These are phyloP conservation scores for Neofusicoccum parvum DNA, from an alignment of 2,329 filamentous ascomycete species.

Conservation along the genomic window DNA sequence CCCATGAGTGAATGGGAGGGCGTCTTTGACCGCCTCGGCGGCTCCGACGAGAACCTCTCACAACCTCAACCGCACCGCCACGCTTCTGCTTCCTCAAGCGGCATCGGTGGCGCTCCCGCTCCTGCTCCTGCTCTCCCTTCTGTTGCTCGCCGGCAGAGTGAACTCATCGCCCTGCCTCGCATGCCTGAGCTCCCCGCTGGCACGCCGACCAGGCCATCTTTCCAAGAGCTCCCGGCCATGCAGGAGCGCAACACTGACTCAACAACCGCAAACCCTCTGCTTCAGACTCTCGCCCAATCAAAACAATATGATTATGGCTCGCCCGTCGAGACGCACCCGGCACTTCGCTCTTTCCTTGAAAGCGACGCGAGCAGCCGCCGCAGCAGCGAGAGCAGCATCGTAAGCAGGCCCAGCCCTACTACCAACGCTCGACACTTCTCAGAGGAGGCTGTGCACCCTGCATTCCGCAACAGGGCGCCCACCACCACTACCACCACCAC, in stretches of 20 bases:
- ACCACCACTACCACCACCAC: neutral
- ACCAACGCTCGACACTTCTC: neutral
- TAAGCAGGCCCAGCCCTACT: neutral
- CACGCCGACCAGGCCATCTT: neutral
- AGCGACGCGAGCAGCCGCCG: neutral
- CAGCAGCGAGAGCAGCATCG: neutral
- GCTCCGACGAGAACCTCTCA: neutral
- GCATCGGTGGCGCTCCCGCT: neutral
- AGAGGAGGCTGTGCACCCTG: constrained; percentile 2
- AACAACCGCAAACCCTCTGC: neutral
- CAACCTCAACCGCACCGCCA: neutral
- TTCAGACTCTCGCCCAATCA: constrained; percentile 4
- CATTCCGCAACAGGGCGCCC: neutral
- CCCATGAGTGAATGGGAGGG: constrained; percentile 43
- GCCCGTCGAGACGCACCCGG: neutral
- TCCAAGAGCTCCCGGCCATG: neutral
- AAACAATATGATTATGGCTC: constrained; percentile 3
- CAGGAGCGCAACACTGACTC: neutral
- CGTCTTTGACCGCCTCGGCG: constrained; percentile 32
- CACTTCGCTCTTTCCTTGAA: constrained; percentile 3
- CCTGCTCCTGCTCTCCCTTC: neutral
- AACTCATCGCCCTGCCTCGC: constrained; percentile 6
- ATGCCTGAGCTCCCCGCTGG: constrained; percentile 7
- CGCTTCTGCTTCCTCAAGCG: neutral
- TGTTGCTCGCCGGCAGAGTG: neutral